Percentiles rank a stretch among this genome's conserved stretches.
phyloP scores from a whole-genome alignment of 2,329 filamentous ascomycete genomes.

The Acephala macrosclerotiorum region DNA sequence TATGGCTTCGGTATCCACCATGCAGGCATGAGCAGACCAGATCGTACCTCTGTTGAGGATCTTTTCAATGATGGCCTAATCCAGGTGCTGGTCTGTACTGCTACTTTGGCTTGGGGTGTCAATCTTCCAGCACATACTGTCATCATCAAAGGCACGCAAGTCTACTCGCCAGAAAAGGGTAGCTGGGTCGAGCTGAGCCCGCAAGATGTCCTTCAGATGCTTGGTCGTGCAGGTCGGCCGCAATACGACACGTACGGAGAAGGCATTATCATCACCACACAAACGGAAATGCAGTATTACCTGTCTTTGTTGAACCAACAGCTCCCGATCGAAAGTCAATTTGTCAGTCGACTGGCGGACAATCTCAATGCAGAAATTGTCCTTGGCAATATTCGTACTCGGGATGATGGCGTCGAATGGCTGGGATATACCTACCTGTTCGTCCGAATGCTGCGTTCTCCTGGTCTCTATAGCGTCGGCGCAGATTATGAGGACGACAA shows the following conservation, averaged over 20 bases:
- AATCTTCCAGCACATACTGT: constrained; percentile 97
- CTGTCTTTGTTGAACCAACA: constrained; percentile 96
- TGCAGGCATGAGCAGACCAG: constrained; percentile 94
- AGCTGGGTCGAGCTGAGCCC: constrained; percentile 98
- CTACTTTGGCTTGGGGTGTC: constrained; percentile 98
- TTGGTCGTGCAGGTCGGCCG: constrained; percentile 93
- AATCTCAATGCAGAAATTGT: constrained; percentile 97
- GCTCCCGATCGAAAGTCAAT: constrained; percentile 94
- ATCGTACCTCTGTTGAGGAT: constrained; percentile 94
- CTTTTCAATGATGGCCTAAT: constrained; percentile 91
- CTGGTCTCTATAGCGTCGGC: constrained; percentile 93
- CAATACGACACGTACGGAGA: constrained; percentile 98
- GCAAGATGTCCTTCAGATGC: constrained; percentile 98
- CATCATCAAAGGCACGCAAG: constrained; percentile 97
- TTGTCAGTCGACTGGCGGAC: constrained; percentile 91
- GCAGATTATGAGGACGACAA: constrained; percentile 95
- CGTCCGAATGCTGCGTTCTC: constrained; percentile 95
- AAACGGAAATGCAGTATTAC: constrained; percentile 96
- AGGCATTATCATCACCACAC: constrained; percentile 97
- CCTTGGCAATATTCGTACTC: constrained; percentile 86
- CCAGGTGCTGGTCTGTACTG: constrained; percentile 95
- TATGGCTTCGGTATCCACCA: constrained; percentile 99
- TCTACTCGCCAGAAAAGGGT: constrained; percentile 98
- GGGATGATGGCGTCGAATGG: constrained; percentile 99
- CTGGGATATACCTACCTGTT: constrained; percentile 98